A percentile compares a stretch with the other conserved stretches of the same genome.
phyloP scores from a whole-genome alignment of 1,284 basidiomycete species.

The Megacollybia platyphylla region DNA sequence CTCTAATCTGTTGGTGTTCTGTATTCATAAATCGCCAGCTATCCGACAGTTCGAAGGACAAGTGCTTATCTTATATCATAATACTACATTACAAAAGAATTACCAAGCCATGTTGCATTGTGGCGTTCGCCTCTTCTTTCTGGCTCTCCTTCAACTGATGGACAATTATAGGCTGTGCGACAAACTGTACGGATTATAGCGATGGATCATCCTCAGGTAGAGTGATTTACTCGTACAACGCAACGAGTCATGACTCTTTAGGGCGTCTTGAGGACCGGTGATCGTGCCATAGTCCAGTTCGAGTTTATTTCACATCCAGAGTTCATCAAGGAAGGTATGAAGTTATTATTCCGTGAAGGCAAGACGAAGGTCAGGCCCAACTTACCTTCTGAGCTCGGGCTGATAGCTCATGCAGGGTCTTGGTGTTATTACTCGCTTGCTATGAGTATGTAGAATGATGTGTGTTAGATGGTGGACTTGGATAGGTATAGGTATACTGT shows the following conservation, averaged over 20 bases:
- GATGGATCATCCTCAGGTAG: constrained; percentile 59
- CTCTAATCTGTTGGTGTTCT: constrained; percentile 1
- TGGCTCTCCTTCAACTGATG: constrained; percentile 3
- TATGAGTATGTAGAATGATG: constrained; percentile 12
- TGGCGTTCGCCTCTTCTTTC: constrained; percentile 37
- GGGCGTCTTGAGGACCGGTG: constrained; percentile 80
- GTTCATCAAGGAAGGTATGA: constrained; percentile 85
- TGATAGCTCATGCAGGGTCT: constrained; percentile 18
- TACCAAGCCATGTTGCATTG: constrained; percentile 89
- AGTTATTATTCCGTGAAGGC: constrained; percentile 83
- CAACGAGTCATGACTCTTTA: constrained; percentile 18
- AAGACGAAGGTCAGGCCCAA: constrained; percentile 66
- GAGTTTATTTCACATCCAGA: constrained; percentile 87
- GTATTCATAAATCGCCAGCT: constrained; percentile 29
- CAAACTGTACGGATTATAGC: constrained; percentile 87
- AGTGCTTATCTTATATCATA: constrained; percentile 80
- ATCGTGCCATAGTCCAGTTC: constrained; percentile 81
- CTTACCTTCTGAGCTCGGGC: neutral
- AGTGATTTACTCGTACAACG: no score
- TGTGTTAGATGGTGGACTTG: constrained; percentile 4
- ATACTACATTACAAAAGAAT: constrained; percentile 82
- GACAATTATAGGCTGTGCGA: constrained; percentile 48
- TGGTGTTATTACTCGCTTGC: constrained; percentile 26
- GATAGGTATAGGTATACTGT: neutral
- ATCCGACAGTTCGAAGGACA: constrained; percentile 74